phyloP scores from a whole-genome alignment of 2,329 filamentous ascomycete genomes.

The Scleromitrula shiraiana region DNA sequence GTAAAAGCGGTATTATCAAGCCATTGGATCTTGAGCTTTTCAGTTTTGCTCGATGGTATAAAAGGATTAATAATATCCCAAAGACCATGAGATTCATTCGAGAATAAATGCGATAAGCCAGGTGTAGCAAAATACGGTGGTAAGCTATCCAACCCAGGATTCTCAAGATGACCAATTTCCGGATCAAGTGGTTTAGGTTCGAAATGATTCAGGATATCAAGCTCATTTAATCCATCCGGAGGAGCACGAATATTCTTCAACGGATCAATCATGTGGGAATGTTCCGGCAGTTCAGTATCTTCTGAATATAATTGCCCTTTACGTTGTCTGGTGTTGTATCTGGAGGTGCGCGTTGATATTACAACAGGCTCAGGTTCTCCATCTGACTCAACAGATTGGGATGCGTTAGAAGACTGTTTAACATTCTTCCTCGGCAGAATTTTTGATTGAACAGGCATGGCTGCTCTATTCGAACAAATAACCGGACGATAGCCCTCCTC shows the following conservation, averaged over 20 bases:
- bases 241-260: slow-evolving; percentile 1
- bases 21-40: slow-evolving; percentile 14
- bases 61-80: slow-evolving; percentile 5
- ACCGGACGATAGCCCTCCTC: slow-evolving; percentile 22
- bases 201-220: slow-evolving; percentile 18
- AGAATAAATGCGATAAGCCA: slow-evolving; percentile 1
- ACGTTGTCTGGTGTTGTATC: slow-evolving; percentile 4
- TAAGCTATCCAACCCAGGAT: slow-evolving; percentile 24
- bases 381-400: not conserved
- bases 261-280: not conserved
- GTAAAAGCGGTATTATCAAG: slow-evolving; percentile 34
- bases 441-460: slow-evolving; percentile 16
- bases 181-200: slow-evolving; percentile 18
- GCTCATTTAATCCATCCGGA: slow-evolving; percentile 11
- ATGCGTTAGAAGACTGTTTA: not conserved
- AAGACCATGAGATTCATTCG: slow-evolving; percentile 8
- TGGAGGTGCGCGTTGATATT: not conserved
- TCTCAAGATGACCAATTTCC: slow-evolving; percentile 10
- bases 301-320: not conserved
- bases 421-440: slow-evolving; percentile 5
- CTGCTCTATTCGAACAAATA: slow-evolving; percentile 16
- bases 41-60: not conserved
- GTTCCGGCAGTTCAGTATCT: not conserved
- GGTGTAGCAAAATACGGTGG: slow-evolving; percentile 12
- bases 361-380: not conserved